These are phyloP conservation scores for Serendipita vermifera DNA, from an alignment of 768 basidiomycete genomes.

Conservation along the genomic window DNA sequence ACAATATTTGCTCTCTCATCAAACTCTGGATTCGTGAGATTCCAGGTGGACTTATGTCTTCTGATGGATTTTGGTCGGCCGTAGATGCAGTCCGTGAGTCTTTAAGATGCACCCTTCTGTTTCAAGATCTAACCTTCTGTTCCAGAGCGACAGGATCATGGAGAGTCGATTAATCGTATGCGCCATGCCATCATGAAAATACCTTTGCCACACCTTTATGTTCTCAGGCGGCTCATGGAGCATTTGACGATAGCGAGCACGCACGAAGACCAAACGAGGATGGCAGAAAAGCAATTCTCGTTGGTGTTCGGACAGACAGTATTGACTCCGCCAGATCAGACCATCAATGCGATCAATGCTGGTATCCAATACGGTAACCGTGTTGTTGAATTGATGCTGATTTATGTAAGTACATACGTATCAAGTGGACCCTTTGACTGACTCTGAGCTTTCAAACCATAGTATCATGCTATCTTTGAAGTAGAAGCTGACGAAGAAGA, in stretches of 20 bases:
- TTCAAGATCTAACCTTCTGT: slow-evolving; percentile 12
- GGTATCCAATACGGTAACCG: slow-evolving; percentile 71
- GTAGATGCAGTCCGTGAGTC: slow-evolving; percentile 59
- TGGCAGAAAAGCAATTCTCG: slow-evolving; percentile 74
- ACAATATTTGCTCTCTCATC: slow-evolving; percentile 70
- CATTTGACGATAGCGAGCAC: slow-evolving; percentile 63
- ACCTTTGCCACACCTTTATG: slow-evolving; percentile 60
- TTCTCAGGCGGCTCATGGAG: slow-evolving; percentile 66
- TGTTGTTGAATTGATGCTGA: slow-evolving; percentile 62
- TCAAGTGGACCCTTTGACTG: not conserved
- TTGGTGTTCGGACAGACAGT: slow-evolving; percentile 80
- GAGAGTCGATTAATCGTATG: slow-evolving; percentile 49
- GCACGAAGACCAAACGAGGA: slow-evolving; percentile 78
- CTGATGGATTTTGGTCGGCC: slow-evolving; percentile 50
- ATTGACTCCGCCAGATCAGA: slow-evolving; percentile 57
- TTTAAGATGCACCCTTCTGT: not conserved
- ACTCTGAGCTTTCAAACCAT: slow-evolving; percentile 26
- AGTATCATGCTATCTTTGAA: slow-evolving; percentile 52
- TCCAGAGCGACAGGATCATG: slow-evolving; percentile 57
- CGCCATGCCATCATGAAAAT: slow-evolving; percentile 55
- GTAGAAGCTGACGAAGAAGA: slow-evolving; percentile 35
- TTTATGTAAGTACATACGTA: slow-evolving; percentile 42
- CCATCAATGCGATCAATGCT: slow-evolving; percentile 61
- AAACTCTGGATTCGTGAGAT: slow-evolving; percentile 78
- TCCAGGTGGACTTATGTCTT: slow-evolving; percentile 67